A percentile compares a stretch with the other conserved stretches of the same genome.
These are phyloP conservation scores for Microcos paniculata DNA, from an alignment of 345 rosid species.

Conservation along the genomic window DNA sequence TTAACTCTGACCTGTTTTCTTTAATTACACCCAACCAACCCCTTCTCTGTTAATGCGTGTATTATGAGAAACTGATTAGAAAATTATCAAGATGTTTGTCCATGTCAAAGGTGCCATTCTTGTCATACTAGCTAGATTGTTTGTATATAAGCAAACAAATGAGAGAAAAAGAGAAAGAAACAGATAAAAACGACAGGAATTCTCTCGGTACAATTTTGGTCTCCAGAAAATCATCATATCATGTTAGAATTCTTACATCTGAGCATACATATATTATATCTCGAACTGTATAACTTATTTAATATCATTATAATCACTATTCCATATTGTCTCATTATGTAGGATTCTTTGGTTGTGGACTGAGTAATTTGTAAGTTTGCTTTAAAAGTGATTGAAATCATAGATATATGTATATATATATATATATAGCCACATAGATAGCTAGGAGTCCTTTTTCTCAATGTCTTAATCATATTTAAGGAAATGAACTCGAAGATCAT, in stretches of 20 bases:
- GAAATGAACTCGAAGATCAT: neutral
- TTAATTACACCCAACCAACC: neutral
- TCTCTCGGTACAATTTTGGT: neutral
- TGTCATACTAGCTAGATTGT: neutral
- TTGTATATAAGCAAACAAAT: neutral
- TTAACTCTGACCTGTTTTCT: no score
- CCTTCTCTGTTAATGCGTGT: slow-evolving; percentile 10
- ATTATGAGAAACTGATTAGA: slow-evolving; percentile 19
- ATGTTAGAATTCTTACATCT: neutral
- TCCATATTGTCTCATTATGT: neutral
- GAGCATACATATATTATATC: neutral
- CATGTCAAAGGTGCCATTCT: slow-evolving; percentile 22
- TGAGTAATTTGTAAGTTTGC: neutral
- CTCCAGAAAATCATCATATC: neutral
- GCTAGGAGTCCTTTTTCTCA: no score
- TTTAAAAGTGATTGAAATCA: neutral
- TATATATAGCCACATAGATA: no score
- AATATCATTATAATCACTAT: neutral
- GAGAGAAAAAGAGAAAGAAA: neutral
- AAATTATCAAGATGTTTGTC: slow-evolving; percentile 14
- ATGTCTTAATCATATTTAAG: neutral
- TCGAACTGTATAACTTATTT: neutral
- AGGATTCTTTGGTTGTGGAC: neutral
- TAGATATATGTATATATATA: no score
- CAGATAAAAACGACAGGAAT: neutral